These are phyloP conservation scores for Ogataea sp. DNA, from an alignment of 805 yeast species.

Conservation along the genomic window DNA sequence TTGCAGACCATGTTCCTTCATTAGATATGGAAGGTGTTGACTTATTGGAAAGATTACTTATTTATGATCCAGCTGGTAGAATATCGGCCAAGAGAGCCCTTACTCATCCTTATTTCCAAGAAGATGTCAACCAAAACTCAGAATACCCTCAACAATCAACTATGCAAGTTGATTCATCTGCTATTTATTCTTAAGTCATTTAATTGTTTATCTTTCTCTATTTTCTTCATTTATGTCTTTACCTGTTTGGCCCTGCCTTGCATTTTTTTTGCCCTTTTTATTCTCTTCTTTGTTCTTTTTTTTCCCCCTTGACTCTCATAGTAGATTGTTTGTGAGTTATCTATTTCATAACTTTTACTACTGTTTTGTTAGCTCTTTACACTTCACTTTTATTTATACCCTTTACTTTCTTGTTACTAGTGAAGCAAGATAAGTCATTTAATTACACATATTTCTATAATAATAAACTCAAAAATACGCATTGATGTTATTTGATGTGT, in stretches of 20 bases:
- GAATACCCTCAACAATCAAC: constrained; percentile 26
- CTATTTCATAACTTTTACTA: no score
- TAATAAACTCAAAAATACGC: no score
- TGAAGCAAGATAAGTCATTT: no score
- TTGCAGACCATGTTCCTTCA: constrained; percentile 67
- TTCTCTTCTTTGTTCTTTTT: no score
- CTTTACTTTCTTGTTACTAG: no score
- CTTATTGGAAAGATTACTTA: constrained; percentile 66
- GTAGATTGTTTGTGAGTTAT: no score
- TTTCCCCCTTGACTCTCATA: no score
- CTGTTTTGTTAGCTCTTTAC: no score
- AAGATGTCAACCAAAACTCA: constrained; percentile 26
- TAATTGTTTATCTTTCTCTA: background rate
- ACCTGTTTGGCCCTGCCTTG: background rate
- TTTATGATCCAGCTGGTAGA: constrained; percentile 89
- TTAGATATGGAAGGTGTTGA: constrained; percentile 82
- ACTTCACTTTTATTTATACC: no score
- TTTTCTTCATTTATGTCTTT: background rate
- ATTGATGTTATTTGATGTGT: no score
- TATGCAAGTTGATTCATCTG: constrained; percentile 28
- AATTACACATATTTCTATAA: no score
- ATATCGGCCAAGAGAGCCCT: constrained; percentile 93
- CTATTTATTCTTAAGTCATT: constrained; percentile 19
- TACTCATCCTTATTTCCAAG: constrained; percentile 77
- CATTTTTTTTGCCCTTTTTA: no score